Base-by-base conservation (phyloP, 192 early-diverging fungal genomes). In the Phlyctochytrium arcticum region DNA sequence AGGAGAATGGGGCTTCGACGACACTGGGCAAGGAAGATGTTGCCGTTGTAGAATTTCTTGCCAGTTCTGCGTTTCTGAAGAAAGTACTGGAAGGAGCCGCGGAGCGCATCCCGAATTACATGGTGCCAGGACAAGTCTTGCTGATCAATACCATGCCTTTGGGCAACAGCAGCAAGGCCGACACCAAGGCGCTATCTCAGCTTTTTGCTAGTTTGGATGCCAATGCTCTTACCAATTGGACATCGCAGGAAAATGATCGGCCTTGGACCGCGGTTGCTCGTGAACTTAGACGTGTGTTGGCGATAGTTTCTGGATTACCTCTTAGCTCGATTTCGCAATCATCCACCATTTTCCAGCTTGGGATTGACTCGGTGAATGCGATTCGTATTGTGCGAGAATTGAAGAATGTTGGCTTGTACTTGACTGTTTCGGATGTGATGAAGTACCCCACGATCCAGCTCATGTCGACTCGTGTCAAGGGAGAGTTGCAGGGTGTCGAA, bases 71-170 rank as follows among this genome's bases (percentile, higher is more conserved):
- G 15, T 8, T 34, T 7, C 10, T 36, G 12, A 57, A 57, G 29
- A 27, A 5, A 5, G 50, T 27, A 30, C 56, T 57, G 17, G 35
- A 6, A n/a, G 56, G 17, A 19, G 56, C 56, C n/a, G 36, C 23
- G 34, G 9, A n/a, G 6, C 9, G 10, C 17, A 36, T 60, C 9
- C 59, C 59, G 15, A 10, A 12, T 3, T 57, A 65, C 50, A 65
- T 65, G 63, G 36, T 54, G 3, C 63, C 63, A 17, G 17, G 51
- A 15, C 36, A 57, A 4, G 32, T 65, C 21, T 24, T 65, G 7
- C 26, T 44, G 26, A 57, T 56, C 32, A 65, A 56, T 32, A 15
- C 23, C 36, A 8, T 65, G 8, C 63, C 63, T 1, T 15, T 65
- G 21, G 54, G 53, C 12, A 24, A 19, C 9, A 65, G 30, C 9